Conservation (phyloP, 1,284 basidiomycete species). For the Puccinia hordei region DNA sequence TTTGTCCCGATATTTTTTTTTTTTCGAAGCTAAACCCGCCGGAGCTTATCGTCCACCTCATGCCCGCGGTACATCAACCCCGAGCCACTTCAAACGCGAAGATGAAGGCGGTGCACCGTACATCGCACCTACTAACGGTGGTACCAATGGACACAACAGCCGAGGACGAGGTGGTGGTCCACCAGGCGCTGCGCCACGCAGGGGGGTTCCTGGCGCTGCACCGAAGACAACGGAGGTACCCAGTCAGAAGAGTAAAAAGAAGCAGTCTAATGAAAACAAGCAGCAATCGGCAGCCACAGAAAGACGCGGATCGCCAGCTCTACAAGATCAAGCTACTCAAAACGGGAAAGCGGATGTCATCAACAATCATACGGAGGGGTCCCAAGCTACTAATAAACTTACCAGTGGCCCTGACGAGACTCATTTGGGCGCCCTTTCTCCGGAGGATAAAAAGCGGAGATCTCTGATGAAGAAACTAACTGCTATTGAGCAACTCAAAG, state of each 20-base stretch:
- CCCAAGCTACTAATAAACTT: neutral
- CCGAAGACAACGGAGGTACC: constrained; percentile 33
- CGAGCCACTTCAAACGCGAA: constrained; percentile 80
- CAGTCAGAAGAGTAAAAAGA: neutral
- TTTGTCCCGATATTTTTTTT: constrained; percentile 60
- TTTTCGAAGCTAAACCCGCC: constrained; percentile 66
- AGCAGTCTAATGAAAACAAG: neutral
- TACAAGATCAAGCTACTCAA: neutral
- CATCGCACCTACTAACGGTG: constrained; percentile 52
- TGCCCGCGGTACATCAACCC: constrained; percentile 80
- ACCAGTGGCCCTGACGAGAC: neutral
- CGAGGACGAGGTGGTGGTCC: constrained; percentile 42
- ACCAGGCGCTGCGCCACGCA: constrained; percentile 51
- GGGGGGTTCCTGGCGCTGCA: constrained; percentile 43
- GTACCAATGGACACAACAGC: constrained; percentile 18
- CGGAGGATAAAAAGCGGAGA: constrained; percentile 62
- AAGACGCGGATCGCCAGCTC: neutral
- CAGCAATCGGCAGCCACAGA: neutral
- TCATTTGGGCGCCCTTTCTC: constrained; percentile 52
- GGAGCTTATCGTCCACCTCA: constrained; percentile 89
- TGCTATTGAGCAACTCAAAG: constrained; percentile 68
- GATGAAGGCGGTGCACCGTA: constrained; percentile 70
- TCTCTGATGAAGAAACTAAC: constrained; percentile 67
- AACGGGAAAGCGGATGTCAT: neutral
- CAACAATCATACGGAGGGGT: neutral